These are phyloP conservation scores for Fusarium nisikadoi DNA, from an alignment of 2,329 filamentous ascomycete genomes.

Conservation along the genomic window DNA sequence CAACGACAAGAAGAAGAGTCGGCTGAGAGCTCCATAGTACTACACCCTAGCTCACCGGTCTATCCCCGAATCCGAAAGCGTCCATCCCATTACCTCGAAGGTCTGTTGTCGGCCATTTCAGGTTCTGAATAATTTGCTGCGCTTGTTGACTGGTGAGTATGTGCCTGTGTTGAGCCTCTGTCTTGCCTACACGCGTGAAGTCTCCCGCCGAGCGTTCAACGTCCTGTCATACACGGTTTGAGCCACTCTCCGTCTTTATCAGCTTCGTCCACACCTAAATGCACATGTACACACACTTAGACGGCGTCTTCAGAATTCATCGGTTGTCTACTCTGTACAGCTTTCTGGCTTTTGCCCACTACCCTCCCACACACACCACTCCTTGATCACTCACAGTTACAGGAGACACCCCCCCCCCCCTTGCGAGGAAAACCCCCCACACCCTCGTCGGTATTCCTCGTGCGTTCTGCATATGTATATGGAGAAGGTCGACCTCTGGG, in stretches of 20 bases:
- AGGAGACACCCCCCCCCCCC: slow-evolving; percentile 24
- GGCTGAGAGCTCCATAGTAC: slow-evolving; percentile 40
- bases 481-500: slow-evolving; percentile 37
- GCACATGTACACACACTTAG: slow-evolving; percentile 29
- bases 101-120: slow-evolving; percentile 8
- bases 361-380: slow-evolving; percentile 38
- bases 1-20: slow-evolving; percentile 34
- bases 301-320: slow-evolving; percentile 32
- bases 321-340: slow-evolving; percentile 28
- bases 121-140: slow-evolving; percentile 23
- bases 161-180: slow-evolving; percentile 20
- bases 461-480: slow-evolving; percentile 43
- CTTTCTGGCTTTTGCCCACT: slow-evolving; percentile 34
- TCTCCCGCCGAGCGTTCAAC: slow-evolving; percentile 26
- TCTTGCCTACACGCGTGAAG: slow-evolving; percentile 26
- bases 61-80: slow-evolving; percentile 32
- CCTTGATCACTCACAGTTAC: slow-evolving; percentile 30
- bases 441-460: slow-evolving; percentile 44
- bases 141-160: slow-evolving; percentile 30
- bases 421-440: slow-evolving; percentile 26
- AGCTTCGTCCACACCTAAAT: slow-evolving; percentile 38
- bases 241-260: slow-evolving; percentile 38
- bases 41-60: slow-evolving; percentile 38
- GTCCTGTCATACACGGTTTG: slow-evolving; percentile 40
- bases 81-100: slow-evolving; percentile 20